A percentile compares a stretch with the other conserved stretches of the same genome.
Conservation (phyloP, 768 basidiomycete genomes). For the Coprinellus micaceus region DNA sequence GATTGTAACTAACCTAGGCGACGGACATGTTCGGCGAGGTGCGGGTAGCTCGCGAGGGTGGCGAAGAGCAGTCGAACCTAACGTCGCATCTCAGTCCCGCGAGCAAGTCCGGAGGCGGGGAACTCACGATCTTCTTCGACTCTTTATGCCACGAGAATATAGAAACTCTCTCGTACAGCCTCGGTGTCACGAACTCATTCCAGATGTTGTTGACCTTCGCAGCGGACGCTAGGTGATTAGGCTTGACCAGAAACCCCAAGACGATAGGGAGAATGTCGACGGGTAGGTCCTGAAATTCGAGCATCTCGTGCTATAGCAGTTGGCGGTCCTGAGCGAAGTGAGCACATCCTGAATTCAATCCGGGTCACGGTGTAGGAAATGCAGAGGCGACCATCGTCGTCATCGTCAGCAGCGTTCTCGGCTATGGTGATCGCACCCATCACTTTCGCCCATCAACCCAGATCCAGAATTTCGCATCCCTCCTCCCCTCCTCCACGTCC, state of each 20-base stretch:
- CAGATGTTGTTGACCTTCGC: constrained; percentile 62
- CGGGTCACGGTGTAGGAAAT: no score
- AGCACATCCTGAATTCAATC: neutral
- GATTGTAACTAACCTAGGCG: constrained; percentile 46
- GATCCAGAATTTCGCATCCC: neutral
- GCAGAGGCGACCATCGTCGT: no score
- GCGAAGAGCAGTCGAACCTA: constrained; percentile 63
- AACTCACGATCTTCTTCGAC: constrained; percentile 53
- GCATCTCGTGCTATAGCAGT: neutral
- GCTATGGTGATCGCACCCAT: neutral
- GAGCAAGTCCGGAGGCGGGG: neutral
- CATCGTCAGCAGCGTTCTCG: no score
- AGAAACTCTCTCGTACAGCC: constrained; percentile 54
- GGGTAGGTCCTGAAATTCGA: constrained; percentile 54
- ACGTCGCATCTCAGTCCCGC: neutral
- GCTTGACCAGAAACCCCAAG: constrained; percentile 45
- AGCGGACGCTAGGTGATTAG: constrained; percentile 46
- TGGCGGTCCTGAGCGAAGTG: neutral
- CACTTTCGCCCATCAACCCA: neutral
- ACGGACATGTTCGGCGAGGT: constrained; percentile 56
- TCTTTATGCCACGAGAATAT: constrained; percentile 74
- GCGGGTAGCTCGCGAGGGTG: constrained; percentile 51
- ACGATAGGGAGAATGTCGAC: constrained; percentile 61
- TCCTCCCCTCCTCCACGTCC: neutral
- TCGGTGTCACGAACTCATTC: constrained; percentile 42